Evolutionary conservation across 169 alveolate species (phyloP).

Genomic region (Plasmodium relictum): DNA sequence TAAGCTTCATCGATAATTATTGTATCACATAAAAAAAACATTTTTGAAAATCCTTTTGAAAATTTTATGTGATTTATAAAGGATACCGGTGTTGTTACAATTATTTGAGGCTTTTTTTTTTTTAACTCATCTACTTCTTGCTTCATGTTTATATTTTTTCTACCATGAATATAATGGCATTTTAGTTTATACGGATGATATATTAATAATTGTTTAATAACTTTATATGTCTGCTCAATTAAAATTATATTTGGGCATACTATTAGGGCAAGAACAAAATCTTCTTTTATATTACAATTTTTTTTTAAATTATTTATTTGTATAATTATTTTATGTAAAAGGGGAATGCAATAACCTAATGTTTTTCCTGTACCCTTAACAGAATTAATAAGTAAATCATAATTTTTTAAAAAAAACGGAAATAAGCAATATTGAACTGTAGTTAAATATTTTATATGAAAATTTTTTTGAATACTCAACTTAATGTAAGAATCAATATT

Average conservation of each 20-base stretch:
- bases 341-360: constrained; percentile 22
- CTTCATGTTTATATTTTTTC: constrained; percentile 69
- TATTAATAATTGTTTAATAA: constrained; percentile 54
- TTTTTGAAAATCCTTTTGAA: constrained; percentile 12
- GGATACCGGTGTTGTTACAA: constrained; percentile 59
- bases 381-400: constrained; percentile 48
- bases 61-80: constrained; percentile 42
- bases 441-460: constrained; percentile 53
- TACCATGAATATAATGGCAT: constrained; percentile 72
- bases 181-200: constrained; percentile 60
- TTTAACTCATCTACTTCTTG: constrained; percentile 52
- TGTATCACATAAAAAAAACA: constrained; percentile 73
- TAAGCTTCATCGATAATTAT: constrained; percentile 69
- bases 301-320: constrained; percentile 45
- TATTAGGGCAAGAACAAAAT: constrained; percentile 37
- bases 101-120: constrained; percentile 67
- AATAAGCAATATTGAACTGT: constrained; percentile 54
- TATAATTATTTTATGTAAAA: constrained; percentile 50
- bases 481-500: constrained; percentile 44
- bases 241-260: constrained; percentile 62
- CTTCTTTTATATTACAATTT: constrained; percentile 22
- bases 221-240: constrained; percentile 55
- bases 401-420: constrained; percentile 64
- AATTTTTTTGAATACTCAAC: constrained; percentile 61
- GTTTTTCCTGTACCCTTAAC: constrained; percentile 69